Percentiles rank a stretch among this genome's conserved stretches.
phyloP scores from a whole-genome alignment of 345 rosid species.

The Corymbia maculata region DNA sequence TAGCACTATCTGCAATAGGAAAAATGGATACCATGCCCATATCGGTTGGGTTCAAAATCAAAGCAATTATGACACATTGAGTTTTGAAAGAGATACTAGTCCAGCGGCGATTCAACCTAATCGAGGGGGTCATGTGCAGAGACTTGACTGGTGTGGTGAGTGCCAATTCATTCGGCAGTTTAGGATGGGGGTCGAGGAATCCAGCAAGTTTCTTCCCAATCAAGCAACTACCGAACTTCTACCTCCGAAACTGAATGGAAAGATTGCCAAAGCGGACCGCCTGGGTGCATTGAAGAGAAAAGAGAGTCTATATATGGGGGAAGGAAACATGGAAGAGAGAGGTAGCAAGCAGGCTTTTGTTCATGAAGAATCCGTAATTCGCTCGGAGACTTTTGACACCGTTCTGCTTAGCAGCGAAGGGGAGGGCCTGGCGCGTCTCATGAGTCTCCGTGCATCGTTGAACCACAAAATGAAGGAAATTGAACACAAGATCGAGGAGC shows the following conservation, averaged over 20 bases:
- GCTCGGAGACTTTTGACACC: background rate
- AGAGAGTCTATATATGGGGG: background rate
- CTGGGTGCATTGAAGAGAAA: background rate
- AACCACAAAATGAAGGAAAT: background rate
- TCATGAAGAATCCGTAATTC: background rate
- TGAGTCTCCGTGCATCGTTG: background rate
- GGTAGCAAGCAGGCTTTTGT: background rate
- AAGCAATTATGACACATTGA: background rate
- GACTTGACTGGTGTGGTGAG: background rate
- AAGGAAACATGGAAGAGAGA: background rate
- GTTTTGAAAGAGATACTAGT: background rate
- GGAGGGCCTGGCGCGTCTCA: background rate
- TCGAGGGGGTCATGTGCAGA: background rate
- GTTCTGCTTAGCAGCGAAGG: background rate
- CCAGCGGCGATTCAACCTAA: background rate
- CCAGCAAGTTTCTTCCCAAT: background rate
- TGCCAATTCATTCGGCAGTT: background rate
- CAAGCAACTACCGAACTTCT: background rate
- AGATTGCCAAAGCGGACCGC: background rate
- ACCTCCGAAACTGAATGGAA: background rate
- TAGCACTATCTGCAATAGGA: background rate
- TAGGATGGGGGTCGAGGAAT: background rate
- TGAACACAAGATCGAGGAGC: background rate
- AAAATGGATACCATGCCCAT: background rate
- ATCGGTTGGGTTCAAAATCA: background rate